Evolutionary conservation across 2,329 filamentous ascomycete genomes (phyloP).

Genomic region (Sporothrix variecibatus): DNA sequence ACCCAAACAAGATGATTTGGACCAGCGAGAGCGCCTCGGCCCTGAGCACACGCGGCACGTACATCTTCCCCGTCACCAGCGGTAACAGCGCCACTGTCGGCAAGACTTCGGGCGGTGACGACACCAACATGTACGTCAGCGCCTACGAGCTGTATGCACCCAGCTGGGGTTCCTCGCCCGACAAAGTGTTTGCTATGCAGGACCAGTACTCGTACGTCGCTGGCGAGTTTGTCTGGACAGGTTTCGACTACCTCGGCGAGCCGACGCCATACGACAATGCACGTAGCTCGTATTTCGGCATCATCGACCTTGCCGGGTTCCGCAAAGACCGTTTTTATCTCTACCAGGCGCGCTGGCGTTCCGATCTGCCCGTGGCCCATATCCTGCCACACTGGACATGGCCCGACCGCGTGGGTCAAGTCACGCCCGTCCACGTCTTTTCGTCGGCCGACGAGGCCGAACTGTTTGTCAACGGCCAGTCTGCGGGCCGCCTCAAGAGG

Average conservation of each 20-base stretch:
- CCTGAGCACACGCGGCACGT: slow-evolving; percentile 53
- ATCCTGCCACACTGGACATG: slow-evolving; percentile 60
- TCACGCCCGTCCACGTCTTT: slow-evolving; percentile 58
- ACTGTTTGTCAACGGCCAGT: slow-evolving; percentile 54
- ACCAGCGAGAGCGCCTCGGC: slow-evolving; percentile 47
- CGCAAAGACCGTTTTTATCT: slow-evolving; percentile 58
- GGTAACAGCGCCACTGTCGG: slow-evolving; percentile 39
- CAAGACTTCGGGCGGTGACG: slow-evolving; percentile 44
- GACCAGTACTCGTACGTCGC: slow-evolving; percentile 53
- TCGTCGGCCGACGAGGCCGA: slow-evolving; percentile 55
- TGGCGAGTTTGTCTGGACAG: slow-evolving; percentile 45
- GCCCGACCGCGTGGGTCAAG: slow-evolving; percentile 47
- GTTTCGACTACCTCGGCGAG: slow-evolving; percentile 39
- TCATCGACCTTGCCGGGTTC: slow-evolving; percentile 60
- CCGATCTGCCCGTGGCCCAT: slow-evolving; percentile 51
- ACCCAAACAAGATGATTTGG: slow-evolving; percentile 51
- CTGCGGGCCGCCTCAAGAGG: slow-evolving; percentile 43
- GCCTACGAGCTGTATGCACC: slow-evolving; percentile 55
- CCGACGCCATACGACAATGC: slow-evolving; percentile 44
- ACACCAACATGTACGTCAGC: slow-evolving; percentile 43
- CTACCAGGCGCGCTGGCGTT: slow-evolving; percentile 57
- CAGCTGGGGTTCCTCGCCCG: slow-evolving; percentile 50
- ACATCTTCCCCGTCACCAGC: slow-evolving; percentile 53
- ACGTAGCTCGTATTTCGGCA: slow-evolving; percentile 57
- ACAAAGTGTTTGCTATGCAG: slow-evolving; percentile 55